Conservation (phyloP, 257 asterid genomes). For the Misopates orontium region DNA sequence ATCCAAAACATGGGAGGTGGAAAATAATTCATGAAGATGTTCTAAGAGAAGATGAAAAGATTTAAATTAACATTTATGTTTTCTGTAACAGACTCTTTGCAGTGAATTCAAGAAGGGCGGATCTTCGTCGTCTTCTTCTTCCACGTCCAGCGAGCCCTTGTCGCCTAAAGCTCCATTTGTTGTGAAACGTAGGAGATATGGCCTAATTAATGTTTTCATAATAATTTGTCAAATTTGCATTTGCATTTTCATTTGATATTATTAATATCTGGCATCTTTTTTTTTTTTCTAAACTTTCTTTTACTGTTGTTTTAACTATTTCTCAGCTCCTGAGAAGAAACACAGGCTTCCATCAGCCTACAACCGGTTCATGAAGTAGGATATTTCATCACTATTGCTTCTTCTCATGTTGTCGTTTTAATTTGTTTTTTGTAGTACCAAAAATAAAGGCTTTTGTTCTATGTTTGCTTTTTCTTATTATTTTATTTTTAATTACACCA, state of each 20-base stretch:
- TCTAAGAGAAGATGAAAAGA: not conserved
- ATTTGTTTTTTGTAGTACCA: not conserved
- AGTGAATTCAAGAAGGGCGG: constrained; percentile 64
- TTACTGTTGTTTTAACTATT: not conserved
- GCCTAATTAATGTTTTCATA: no score
- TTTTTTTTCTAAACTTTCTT: not conserved
- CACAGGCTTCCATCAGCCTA: constrained; percentile 98
- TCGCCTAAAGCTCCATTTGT: constrained; percentile 87
- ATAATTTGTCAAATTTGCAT: not conserved
- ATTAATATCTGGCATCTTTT: not conserved
- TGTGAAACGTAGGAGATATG: constrained; percentile 90
- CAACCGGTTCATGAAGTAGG: constrained; percentile 97
- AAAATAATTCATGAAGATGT: no score
- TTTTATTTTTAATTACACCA: constrained; percentile 12
- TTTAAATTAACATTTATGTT: not conserved
- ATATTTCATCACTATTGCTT: not conserved
- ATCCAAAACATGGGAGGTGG: not conserved
- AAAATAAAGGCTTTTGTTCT: not conserved
- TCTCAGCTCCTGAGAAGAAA: constrained; percentile 93
- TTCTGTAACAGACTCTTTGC: constrained; percentile 42
- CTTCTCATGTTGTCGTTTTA: no score
- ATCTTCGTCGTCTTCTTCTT: constrained; percentile 65
- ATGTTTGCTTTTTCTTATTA: no score
- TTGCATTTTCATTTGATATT: no score
- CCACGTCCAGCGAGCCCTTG: constrained; percentile 57